These are phyloP conservation scores for Arabidopsis suecica DNA, from an alignment of 345 rosid species.

Conservation along the genomic window DNA sequence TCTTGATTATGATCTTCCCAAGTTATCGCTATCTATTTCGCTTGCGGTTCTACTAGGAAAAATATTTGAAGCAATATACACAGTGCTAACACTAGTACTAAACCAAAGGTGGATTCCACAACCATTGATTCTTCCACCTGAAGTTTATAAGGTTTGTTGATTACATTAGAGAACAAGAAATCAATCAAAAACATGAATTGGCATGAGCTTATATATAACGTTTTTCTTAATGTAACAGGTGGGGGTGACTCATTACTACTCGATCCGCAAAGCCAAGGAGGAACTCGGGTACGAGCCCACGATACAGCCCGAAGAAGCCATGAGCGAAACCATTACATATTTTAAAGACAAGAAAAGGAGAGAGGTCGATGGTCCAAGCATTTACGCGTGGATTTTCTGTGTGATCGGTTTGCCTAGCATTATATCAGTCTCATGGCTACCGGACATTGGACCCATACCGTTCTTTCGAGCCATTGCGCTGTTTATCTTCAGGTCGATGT, in stretches of 20 bases:
- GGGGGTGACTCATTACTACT: slow-evolving; percentile 36
- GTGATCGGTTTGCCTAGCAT: slow-evolving; percentile 31
- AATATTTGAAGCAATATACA: slow-evolving; percentile 23
- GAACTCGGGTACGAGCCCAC: slow-evolving; percentile 35
- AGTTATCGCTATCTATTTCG: slow-evolving; percentile 28
- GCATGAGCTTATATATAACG: neutral
- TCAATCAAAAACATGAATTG: too few species aligned
- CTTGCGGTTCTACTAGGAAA: slow-evolving; percentile 21
- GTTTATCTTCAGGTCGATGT: slow-evolving; percentile 27
- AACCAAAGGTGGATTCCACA: slow-evolving; percentile 37
- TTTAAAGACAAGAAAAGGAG: slow-evolving; percentile 40
- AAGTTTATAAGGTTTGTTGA: slow-evolving; percentile 34
- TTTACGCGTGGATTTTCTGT: slow-evolving; percentile 40
- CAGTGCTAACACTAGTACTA: slow-evolving; percentile 17
- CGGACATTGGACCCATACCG: slow-evolving; percentile 39
- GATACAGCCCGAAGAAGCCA: slow-evolving; percentile 32
- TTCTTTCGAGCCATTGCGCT: slow-evolving; percentile 29
- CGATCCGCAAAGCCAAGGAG: slow-evolving; percentile 26
- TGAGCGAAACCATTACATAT: slow-evolving; percentile 36
- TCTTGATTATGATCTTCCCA: slow-evolving; percentile 40
- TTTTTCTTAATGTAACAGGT: slow-evolving; percentile 11
- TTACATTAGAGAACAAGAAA: neutral
- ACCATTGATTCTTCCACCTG: slow-evolving; percentile 42
- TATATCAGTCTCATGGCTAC: slow-evolving; percentile 35
- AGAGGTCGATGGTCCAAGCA: slow-evolving; percentile 40